Evolutionary conservation across 129 eudicot genomes (phyloP), one percentile per base, ranked within the genome.

Genomic region (Silybum marianum): DNA sequence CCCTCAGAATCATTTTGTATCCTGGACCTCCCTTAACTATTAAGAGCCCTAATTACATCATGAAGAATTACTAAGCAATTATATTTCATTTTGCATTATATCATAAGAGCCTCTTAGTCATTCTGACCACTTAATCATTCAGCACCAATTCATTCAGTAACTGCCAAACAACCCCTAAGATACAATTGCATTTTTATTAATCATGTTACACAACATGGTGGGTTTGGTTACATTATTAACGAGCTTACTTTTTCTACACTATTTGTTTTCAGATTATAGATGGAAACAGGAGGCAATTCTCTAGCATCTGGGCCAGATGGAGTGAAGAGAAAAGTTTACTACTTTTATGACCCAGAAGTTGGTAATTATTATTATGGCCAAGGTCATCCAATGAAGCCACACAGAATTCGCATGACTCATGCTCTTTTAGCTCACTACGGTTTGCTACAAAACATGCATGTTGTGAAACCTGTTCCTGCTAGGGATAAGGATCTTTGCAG

Each of bases 311-410:
- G 97, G 13, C 88, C 97, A 21, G 98, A 93, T 80, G 98, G 98
- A 28, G 84, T 74, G 74, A 93, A 93, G 88, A 83, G 98, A 71
- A 91, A 91, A 75, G 98, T 93, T 32, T 89, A 82, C 72, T 93
- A 93, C 82, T 93, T 93, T 81, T 93, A 93, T 63, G 98, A 93
- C 42, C 95, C 97, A 18, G 97, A 91, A 72, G 91, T 93, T 16
- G 98, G 98, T 22, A 91, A 93, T 74, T 93, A 93, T 71, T 93
- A 93, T 74, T 93, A 93, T 39, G 98, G 98, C 2, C 98, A 93
- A 87, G 98, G 98, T 44, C 98, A 93, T 80, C 93, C 98, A 12
- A 93, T 93, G 98, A 93, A 93, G 91, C 98, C 98, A n/a, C 98
- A 93, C 87, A 83, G 98, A 72, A 91, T 94, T 79, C 91, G 98